Percentiles rank a stretch among this genome's conserved stretches.
Evolutionary conservation across 192 early-diverging fungal species (phyloP).

Genomic region (Coemansia sp.): DNA sequence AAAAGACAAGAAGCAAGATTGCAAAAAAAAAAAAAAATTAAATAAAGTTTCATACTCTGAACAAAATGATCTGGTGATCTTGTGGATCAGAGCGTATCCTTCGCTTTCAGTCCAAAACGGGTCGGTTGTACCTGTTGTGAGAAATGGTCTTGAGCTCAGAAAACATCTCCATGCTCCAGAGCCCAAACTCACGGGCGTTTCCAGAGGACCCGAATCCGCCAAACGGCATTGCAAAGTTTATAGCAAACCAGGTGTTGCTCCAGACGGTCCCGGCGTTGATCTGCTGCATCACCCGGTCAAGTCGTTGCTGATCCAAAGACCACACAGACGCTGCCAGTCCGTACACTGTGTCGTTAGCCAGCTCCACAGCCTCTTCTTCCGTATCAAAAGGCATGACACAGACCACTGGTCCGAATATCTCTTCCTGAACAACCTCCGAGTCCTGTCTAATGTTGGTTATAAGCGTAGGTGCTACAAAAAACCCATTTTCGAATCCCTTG

Average conservation of each 20-base stretch:
- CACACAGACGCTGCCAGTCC: slow-evolving; percentile 78
- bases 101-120: not conserved
- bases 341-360: slow-evolving; percentile 73
- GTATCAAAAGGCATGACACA: slow-evolving; percentile 72
- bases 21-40: too few relatives aligned
- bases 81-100: not conserved
- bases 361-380: slow-evolving; percentile 70
- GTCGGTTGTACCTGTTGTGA: not conserved
- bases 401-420: slow-evolving; percentile 87
- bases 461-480: slow-evolving; percentile 78
- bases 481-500: slow-evolving; percentile 65
- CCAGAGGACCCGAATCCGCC: slow-evolving; percentile 67
- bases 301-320: slow-evolving; percentile 64
- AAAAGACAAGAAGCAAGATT: too few relatives aligned
- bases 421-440: slow-evolving; percentile 64
- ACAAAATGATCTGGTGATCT: not conserved
- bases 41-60: too few relatives aligned
- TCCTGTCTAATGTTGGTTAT: slow-evolving; percentile 59
- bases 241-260: slow-evolving; percentile 77
- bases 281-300: slow-evolving; percentile 61
- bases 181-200: slow-evolving; percentile 64
- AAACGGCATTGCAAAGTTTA: slow-evolving; percentile 75
- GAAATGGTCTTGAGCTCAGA: slow-evolving; percentile 55
- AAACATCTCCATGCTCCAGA: slow-evolving; percentile 68
- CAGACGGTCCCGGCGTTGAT: slow-evolving; percentile 74